phyloP scores from a whole-genome alignment of 2,329 filamentous ascomycete species.

The Aspergillus fischeri region DNA sequence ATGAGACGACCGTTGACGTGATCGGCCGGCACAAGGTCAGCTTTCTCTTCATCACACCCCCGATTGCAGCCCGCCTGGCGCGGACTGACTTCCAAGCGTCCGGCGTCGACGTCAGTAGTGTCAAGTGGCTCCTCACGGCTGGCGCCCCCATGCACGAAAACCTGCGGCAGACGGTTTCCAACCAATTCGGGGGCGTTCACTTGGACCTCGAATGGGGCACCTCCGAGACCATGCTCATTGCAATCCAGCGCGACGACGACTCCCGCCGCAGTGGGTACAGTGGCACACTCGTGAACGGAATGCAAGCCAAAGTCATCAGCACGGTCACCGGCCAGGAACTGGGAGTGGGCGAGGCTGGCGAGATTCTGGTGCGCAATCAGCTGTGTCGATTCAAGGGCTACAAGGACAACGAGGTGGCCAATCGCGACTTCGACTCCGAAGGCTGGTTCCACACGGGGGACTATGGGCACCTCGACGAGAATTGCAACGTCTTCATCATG shows the following conservation, averaged over 20 bases:
- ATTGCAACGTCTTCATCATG: conserved; percentile 19
- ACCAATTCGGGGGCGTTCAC: conserved; percentile 16
- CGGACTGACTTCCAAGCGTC: conserved; percentile 8
- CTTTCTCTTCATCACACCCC: conserved; percentile 22
- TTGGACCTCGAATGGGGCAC: conserved; percentile 23
- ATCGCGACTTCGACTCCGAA: conserved; percentile 15
- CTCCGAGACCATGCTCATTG: conserved; percentile 22
- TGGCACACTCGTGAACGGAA: conserved; percentile 15
- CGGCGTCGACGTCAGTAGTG: conserved; percentile 10
- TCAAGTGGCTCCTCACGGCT: conserved; percentile 25
- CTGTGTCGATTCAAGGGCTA: conserved; percentile 15
- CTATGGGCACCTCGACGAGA: conserved; percentile 19
- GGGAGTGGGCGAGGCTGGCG: conserved; percentile 11
- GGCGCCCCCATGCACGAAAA: conserved; percentile 23
- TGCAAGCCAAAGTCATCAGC: conserved; percentile 16
- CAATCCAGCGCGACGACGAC: conserved; percentile 17
- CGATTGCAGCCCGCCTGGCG: conserved; percentile 19
- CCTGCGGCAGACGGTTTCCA: conserved; percentile 12
- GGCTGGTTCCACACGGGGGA: conserved; percentile 23
- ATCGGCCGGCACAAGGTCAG: conserved; percentile 17
- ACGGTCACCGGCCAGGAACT: conserved; percentile 14
- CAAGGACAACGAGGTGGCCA: conserved; percentile 17
- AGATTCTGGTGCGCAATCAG: conserved; percentile 20
- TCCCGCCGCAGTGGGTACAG: conserved; percentile 16
- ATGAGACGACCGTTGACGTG: conserved; percentile 13